Conservation (phyloP, 495 filamentous ascomycete genomes). For the Neurospora sp. region DNA sequence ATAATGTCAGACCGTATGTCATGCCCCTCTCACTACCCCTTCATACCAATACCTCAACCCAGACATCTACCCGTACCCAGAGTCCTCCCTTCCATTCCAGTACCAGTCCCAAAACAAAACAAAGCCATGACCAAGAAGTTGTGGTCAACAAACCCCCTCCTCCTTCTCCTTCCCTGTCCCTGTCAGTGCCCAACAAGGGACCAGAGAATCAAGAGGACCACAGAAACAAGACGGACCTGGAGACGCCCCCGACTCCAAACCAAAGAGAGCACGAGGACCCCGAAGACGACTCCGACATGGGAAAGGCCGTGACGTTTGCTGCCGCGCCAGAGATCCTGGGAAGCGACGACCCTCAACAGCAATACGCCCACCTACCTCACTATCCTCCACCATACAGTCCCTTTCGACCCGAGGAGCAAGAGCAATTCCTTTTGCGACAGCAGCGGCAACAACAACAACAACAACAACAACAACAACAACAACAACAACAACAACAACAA, state of each 20-base stretch:
- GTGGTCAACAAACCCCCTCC: neutral
- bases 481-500: neutral
- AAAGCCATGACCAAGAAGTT: neutral
- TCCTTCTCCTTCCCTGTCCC: neutral
- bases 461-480: neutral
- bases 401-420: neutral
- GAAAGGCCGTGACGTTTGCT: neutral
- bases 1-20: slow-evolving; percentile 31
- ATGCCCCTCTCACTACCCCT: slow-evolving; percentile 11
- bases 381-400: neutral
- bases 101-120: neutral
- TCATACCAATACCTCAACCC: neutral
- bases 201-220: neutral
- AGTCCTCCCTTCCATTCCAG: neutral
- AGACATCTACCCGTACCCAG: neutral
- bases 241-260: neutral
- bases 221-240: neutral
- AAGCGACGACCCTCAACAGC: neutral
- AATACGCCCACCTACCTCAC: neutral
- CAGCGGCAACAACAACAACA: neutral
- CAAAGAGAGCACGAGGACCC: neutral
- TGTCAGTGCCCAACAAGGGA: neutral
- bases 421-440: neutral
- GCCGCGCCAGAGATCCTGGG: neutral
- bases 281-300: neutral